Base-by-base conservation (phyloP, 2,329 filamentous ascomycete species). In the Metarhizium anisopliae region DNA sequence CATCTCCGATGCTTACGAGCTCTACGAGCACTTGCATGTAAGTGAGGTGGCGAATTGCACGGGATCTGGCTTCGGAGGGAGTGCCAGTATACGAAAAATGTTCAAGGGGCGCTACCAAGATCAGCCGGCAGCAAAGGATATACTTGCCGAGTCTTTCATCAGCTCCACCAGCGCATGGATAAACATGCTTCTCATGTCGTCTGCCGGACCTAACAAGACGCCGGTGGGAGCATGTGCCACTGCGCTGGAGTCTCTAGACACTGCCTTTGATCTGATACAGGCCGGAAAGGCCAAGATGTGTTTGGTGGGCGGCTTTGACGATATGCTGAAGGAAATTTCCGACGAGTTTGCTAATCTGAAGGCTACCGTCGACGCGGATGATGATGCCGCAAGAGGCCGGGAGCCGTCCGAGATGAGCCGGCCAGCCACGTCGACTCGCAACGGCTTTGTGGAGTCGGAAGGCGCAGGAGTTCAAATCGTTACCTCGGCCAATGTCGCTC, bases 261-360 rank as follows among this genome's bases (percentile, higher is more conserved):
- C 94, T 66, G 92, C 90, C 64, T 95, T 93, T 68, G 92, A 96
- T 74, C 95, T 90, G n/a, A 96, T 96, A 67, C 84, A 95, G 61
- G 89, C 95, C 71, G 91, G 91, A 73, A 96, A 96, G 79, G 91
- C 92, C 55, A 87, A 89, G 56, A 83, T 96, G 66, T 95, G 90
- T 79, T 86, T 96, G 62, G 92, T 96, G 56, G 92, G 92, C 80
- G 92, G 92, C 61, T 95, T 95, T 67, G 92, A 96, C 76, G 91
- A 96, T 75, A 95, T 96, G 79, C 89, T 92, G 66, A 91, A 96
- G 74, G 92, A 96, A 75, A 90, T 91, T 52, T 96, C 91, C 0
- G 95, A 94, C 68, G 92, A 96, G 72, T 96, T 96, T 70, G 91
- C 90, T 77, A 95, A 95, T 77, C 96, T 96, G 91, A 93, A 94